Percentiles rank a stretch among this genome's conserved stretches.
phyloP scores from a whole-genome alignment of 2,329 filamentous ascomycete genomes.

The Karstenula rhodostoma region DNA sequence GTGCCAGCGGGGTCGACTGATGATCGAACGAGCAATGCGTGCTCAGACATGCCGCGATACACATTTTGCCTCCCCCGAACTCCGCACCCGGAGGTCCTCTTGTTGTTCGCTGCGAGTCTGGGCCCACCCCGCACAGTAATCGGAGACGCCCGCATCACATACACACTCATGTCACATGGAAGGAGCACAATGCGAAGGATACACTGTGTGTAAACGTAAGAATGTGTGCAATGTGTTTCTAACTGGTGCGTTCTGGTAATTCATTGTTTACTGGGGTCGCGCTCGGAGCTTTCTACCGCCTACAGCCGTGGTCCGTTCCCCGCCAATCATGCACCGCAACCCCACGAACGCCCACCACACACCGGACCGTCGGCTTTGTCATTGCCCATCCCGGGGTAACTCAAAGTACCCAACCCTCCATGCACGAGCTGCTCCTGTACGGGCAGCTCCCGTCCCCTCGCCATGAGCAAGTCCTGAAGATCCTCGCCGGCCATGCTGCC shows the following conservation, averaged over 20 bases:
- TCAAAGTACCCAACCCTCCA: slow-evolving; percentile 37
- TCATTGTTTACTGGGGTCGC: not conserved
- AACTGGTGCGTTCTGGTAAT: not conserved
- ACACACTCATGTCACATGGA: not conserved
- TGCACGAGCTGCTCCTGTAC: slow-evolving; percentile 71
- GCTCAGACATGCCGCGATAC: slow-evolving; percentile 7
- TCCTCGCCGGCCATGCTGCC: slow-evolving; percentile 67
- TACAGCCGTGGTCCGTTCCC: slow-evolving; percentile 24
- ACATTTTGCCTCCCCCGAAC: slow-evolving; percentile 21
- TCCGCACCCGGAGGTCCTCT: slow-evolving; percentile 23
- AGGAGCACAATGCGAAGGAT: not conserved
- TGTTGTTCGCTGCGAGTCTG: slow-evolving; percentile 24
- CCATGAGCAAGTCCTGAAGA: slow-evolving; percentile 67
- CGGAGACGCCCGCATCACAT: slow-evolving; percentile 9
- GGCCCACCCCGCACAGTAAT: slow-evolving; percentile 16
- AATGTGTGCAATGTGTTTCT: not conserved
- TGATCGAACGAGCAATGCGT: slow-evolving; percentile 30
- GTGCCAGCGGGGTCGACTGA: slow-evolving; percentile 25
- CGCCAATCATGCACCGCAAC: slow-evolving; percentile 36
- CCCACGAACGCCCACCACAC: slow-evolving; percentile 31
- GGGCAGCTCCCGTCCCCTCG: slow-evolving; percentile 65
- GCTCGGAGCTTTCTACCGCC: not conserved
- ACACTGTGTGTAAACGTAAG: not conserved
- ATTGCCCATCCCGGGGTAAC: slow-evolving; percentile 24
- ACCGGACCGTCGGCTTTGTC: slow-evolving; percentile 35